Percentiles rank a stretch among this genome's conserved stretches.
Evolutionary conservation across 208 protist species (phyloP).

Genomic region (Trypanosomatidae sp.): DNA sequence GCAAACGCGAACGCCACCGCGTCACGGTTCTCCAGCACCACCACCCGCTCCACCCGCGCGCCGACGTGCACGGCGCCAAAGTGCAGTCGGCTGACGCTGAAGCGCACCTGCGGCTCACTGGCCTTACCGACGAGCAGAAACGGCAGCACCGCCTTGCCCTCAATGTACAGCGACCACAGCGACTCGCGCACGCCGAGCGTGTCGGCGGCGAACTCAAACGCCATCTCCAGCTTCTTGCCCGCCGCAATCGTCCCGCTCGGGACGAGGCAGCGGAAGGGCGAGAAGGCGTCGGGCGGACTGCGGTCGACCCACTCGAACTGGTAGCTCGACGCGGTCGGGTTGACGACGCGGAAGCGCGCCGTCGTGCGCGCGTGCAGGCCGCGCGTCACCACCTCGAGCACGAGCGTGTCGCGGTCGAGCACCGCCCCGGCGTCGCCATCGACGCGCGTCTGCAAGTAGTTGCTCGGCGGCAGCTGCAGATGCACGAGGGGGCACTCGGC

Average conservation of each 20-base stretch:
- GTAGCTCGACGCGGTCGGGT: conserved; percentile 88
- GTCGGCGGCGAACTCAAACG: conserved; percentile 92
- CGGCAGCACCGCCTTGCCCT: conserved; percentile 65
- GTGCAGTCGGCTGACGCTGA: conserved; percentile 81
- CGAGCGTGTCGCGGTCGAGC: conserved; percentile 22
- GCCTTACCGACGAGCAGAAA: conserved; percentile 92
- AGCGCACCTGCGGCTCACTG: conserved; percentile 86
- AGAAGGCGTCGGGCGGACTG: conserved; percentile 8
- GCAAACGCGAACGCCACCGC: conserved; percentile 86
- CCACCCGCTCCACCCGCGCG: conserved; percentile 34
- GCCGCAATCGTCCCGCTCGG: conserved; percentile 49
- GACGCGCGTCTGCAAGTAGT: conserved; percentile 62
- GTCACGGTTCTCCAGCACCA: conserved; percentile 91
- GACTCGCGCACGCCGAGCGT: conserved; percentile 74
- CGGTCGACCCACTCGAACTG: conserved; percentile 89
- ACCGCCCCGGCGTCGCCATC: conserved; percentile 29
- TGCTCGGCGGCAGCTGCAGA: conserved; percentile 83
- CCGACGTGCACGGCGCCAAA: conserved; percentile 89
- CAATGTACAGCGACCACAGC: conserved; percentile 89
- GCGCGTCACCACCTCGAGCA: conserved; percentile 88
- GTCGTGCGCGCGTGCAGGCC: conserved; percentile 86
- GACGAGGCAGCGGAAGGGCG: conserved; percentile 87
- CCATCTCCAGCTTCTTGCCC: conserved; percentile 91
- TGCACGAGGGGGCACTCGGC: conserved; percentile 93
- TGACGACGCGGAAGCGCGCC: conserved; percentile 89